Base-by-base conservation (phyloP, 1,284 basidiomycete genomes). In the Lignosus rhinocerotis region DNA sequence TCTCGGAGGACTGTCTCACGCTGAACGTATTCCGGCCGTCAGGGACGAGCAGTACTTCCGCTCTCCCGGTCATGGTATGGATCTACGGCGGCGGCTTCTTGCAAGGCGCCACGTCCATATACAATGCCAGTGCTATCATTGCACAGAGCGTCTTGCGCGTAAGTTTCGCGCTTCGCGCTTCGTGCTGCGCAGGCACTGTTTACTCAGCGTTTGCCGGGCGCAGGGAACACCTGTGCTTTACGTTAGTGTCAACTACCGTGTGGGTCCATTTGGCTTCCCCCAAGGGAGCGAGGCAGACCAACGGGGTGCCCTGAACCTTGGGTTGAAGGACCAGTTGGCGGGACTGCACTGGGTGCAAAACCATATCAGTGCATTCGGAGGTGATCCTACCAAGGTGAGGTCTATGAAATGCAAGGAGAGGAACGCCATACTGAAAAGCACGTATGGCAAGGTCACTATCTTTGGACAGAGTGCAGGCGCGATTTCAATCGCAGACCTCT, bases 141-240 rank as follows among this genome's bases (percentile, higher is more conserved):
- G 73, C 72, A 4, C 77, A 78, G 51, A 82, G 80, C 51, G 71
- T 80, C 11, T 60, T 68, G 42, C 72, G 81, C 45, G 80, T 81
- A 68, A 49, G 72, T 56, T n/a, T 9, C 6, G 53, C 32, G 39
- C n/a, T n/a, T 9, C 6, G 53, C 32, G 39, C n/a, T 33, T 30
- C 11, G 25, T 41, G 6, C 38, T 11, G 16, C 14, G 9, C 10
- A 17, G 2, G 21, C 31, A n/a, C 9, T 8, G 1, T 38, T 3
- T 9, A 14, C n/a, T 33, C 10, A n/a, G 3, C 19, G 25, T 25
- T 8, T 25, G 38, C 33, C 9, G 21, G 11, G 9, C 16, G 42
- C 6, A 82, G 78, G 80, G 78, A 36, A 82, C 79, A 2, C 81
- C 81, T n/a, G 64, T 86, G 34, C 74, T 86, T n/a, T 82, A 82